These are phyloP conservation scores for Nematodospora anomalae DNA, from an alignment of 1,139 yeast species.

Conservation along the genomic window DNA sequence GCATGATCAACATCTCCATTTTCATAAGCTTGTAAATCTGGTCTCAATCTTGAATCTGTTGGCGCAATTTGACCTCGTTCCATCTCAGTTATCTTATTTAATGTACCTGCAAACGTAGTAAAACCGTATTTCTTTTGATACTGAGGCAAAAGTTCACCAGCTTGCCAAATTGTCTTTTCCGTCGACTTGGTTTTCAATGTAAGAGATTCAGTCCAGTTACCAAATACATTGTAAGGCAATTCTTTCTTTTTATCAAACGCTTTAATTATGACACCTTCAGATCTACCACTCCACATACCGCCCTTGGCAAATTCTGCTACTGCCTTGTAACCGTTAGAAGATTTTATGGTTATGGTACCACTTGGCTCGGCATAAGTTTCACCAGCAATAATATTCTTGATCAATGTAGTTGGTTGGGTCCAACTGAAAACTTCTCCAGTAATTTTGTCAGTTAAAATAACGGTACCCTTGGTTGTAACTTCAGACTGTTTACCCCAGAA, in stretches of 20 bases:
- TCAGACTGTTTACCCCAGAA: slow-evolving; percentile 96
- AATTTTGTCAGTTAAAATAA: slow-evolving; percentile 53
- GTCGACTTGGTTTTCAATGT: slow-evolving; percentile 42
- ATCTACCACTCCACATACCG: slow-evolving; percentile 83
- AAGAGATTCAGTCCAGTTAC: slow-evolving; percentile 76
- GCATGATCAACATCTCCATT: slow-evolving; percentile 68
- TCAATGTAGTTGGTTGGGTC: slow-evolving; percentile 77
- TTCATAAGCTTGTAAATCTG: slow-evolving; percentile 77
- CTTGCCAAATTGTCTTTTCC: slow-evolving; percentile 61
- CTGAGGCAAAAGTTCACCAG: slow-evolving; percentile 61
- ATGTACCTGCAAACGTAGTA: slow-evolving; percentile 74
- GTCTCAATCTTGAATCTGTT: slow-evolving; percentile 87
- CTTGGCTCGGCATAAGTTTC: slow-evolving; percentile 93
- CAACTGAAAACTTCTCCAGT: slow-evolving; percentile 77
- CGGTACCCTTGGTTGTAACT: slow-evolving; percentile 69
- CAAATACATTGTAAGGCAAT: slow-evolving; percentile 49
- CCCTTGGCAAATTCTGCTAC: slow-evolving; percentile 68
- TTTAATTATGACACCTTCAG: slow-evolving; percentile 69
- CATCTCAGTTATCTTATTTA: slow-evolving; percentile 73
- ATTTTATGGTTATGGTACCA: slow-evolving; percentile 63
- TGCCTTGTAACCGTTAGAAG: slow-evolving; percentile 69
- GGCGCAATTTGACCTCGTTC: slow-evolving; percentile 70
- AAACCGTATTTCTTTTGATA: slow-evolving; percentile 75
- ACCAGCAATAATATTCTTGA: slow-evolving; percentile 89
- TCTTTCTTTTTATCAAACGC: slow-evolving; percentile 45